Base-by-base conservation (phyloP, 2,329 filamentous ascomycete genomes). In the Acephala macrosclerotiorum region DNA sequence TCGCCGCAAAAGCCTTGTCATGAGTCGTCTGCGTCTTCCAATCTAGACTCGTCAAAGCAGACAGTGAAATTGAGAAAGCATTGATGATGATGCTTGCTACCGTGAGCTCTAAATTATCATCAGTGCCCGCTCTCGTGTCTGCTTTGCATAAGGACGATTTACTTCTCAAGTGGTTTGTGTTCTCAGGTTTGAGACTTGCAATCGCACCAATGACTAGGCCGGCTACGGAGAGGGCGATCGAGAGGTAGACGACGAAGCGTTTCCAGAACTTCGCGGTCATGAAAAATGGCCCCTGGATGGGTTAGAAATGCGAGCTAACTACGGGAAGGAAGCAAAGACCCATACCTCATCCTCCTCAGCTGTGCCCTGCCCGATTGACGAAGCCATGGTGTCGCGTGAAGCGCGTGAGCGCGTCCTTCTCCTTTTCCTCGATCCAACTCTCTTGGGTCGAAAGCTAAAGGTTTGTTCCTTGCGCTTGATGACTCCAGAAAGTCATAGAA, bases 191-290 rank as follows among this genome's bases (percentile, higher is more conserved):
- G 4, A 74, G 22, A 42, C 64, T 69, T 14, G 66, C 68, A 14
- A 69, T 22, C 0, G 72, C 69, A 22, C 65, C 65, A 3, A 74
- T 26, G 3, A 74, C 60, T 2, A 74, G 36, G 1, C 66, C 66
- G 3, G 59, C 63, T 0, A 66, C 57, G 0, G 72, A 74, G 4
- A 74, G 60, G 0, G 59, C 20, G 1, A 74, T 68, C 20, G 73
- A 70, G 0, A 66, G 22, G 20, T 67, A 55, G 26, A 74, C 73
- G 0, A 68, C 68, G 64, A 72, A 67, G 7, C 72, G 72, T 66
- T 74, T 74, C 70, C 71, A 72, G 65, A 74, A 73, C 42, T 26
- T 62, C 2, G 68, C 69, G 5, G 70, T 72, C 5, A 66, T 16
- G 42, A 66, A 71, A n/a, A 63, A 70, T 4, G 29, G 33, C 4